Conservation (phyloP, 2,329 filamentous ascomycete genomes). For the Esteya vermicola region DNA sequence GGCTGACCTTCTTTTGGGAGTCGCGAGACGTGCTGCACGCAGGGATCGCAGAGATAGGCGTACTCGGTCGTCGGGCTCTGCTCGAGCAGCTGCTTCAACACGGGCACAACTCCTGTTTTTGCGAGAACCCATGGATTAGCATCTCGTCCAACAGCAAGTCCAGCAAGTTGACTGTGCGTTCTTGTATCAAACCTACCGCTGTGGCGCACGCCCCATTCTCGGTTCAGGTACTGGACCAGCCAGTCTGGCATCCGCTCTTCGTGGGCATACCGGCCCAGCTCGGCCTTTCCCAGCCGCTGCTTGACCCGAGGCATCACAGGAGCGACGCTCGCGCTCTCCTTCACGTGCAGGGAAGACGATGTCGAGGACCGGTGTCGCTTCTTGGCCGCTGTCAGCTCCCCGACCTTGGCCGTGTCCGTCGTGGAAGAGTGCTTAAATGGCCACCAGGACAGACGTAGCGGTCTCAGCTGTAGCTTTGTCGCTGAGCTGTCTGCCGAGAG, state of each 20-base stretch:
- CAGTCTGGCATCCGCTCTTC: slow-evolving; percentile 62
- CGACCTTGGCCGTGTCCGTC: neutral
- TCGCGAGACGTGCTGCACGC: slow-evolving; percentile 69
- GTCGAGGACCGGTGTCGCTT: neutral
- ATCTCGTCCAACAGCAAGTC: too few relatives aligned
- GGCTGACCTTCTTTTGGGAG: slow-evolving; percentile 52
- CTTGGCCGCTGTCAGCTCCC: neutral
- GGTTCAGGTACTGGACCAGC: slow-evolving; percentile 48
- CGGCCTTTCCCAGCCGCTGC: slow-evolving; percentile 29
- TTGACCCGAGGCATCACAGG: neutral
- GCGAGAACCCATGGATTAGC: too few relatives aligned
- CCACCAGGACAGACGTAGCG: neutral
- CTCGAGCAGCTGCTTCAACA: slow-evolving; percentile 48
- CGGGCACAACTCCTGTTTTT: slow-evolving; percentile 19
- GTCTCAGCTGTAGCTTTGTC: neutral
- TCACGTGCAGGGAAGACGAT: too few relatives aligned
- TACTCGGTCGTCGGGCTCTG: slow-evolving; percentile 49
- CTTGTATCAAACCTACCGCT: slow-evolving; percentile 27
- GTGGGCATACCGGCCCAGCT: slow-evolving; percentile 58
- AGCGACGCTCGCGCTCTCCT: neutral
- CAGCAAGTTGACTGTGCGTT: neutral
- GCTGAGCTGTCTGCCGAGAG: neutral
- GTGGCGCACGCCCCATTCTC: slow-evolving; percentile 39
- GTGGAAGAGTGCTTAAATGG: neutral
- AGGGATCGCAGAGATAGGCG: slow-evolving; percentile 67